Base-by-base conservation (phyloP, 306 rosid genomes). In the Fagus sylvatica region DNA sequence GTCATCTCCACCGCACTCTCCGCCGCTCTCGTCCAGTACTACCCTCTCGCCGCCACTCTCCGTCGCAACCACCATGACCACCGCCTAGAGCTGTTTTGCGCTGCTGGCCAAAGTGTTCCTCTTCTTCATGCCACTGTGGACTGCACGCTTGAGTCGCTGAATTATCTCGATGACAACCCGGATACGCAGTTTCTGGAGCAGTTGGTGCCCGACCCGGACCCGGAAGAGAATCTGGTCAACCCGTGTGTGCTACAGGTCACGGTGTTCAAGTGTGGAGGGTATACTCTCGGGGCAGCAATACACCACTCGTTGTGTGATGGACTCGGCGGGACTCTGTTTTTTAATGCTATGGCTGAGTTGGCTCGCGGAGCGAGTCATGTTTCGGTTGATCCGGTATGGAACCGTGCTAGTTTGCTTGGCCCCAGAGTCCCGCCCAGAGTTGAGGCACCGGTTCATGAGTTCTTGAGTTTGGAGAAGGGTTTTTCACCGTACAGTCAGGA, bases 221-320 rank as follows among this genome's bases (percentile, higher is more conserved):
- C 78, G 60, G 77, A 78, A 0, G 90, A 90, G 57, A 87, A 86
- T 1, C 53, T 85, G 84, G 76, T 54, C 7, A 73, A 81, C 84
- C 97, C 96, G 2, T 94, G 96, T 59, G 69, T 87, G 54, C 78
- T 94, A 2, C 93, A 94, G 77, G 56, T 94, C 4, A 94, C 97
- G 53, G 40, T 78, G 65, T 94, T 92, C 82, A 80, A 74, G 33
- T 89, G 96, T 61, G 98, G 98, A 0, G 97, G 94, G 15, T 94
- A 79, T 81, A 76, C 93, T 5, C 94, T 94, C 8, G 98, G 97
- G 3, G 89, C 94, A 0, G 93, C 94, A 2, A 78, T 92, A 10
- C 87, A 87, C 80, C 96, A 94, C 79, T 67, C 92, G 17, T 54
- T 94, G 3, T 88, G 93, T 66, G 98, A 94, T 40, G 97, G 98